Base-by-base conservation (phyloP, 176 grass and related monocot species). In the Musa acuminata region DNA sequence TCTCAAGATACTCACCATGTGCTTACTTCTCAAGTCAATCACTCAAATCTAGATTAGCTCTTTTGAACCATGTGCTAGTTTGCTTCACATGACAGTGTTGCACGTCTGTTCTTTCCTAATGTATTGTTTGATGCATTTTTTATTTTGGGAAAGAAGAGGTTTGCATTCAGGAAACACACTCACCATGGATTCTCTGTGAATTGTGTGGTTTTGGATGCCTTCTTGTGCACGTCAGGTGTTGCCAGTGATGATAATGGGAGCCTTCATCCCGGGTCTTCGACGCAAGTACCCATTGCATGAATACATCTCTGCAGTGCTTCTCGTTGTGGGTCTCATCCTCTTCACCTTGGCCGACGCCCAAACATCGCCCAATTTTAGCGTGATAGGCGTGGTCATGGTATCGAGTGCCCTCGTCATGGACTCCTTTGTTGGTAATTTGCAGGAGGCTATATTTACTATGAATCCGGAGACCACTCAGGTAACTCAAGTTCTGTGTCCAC, bases 221-320 rank as follows among this genome's bases (percentile, higher is more conserved):
- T 8, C 20, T 50, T 17, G 67, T 17, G 43, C 8, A 13, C 50
- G 0, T 48, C 67, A 92, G 90, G 87, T 97, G 62, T 69, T 93
- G 35, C 94, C 94, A 0, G 94, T 97, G 72, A 97, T 97, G 94
- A 29, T 97, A 71, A 97, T 93, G 90, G 94, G 94, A 1, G 84
- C 94, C 27, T 97, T 97, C 43, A 97, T 97, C 82, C 94, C 94
- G 0, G 94, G 90, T 23, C 76, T 97, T 73, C 82, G 87, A 62
- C 86, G 94, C 48, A 93, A 91, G 51, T 97, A 97, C 74, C 85
- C 87, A 0, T 23, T 75, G 53, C 94, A 93, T 4, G 94, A 97
- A 70, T 97, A 97, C 11, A 64, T 85, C 1, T 93, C 94, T 0
- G 94, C 94, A 2, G 23, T 97, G 73, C 83, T 97, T 76, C 86